These are phyloP conservation scores for Exophiala calicioides DNA, from an alignment of 2,329 filamentous ascomycete species.

Conservation along the genomic window DNA sequence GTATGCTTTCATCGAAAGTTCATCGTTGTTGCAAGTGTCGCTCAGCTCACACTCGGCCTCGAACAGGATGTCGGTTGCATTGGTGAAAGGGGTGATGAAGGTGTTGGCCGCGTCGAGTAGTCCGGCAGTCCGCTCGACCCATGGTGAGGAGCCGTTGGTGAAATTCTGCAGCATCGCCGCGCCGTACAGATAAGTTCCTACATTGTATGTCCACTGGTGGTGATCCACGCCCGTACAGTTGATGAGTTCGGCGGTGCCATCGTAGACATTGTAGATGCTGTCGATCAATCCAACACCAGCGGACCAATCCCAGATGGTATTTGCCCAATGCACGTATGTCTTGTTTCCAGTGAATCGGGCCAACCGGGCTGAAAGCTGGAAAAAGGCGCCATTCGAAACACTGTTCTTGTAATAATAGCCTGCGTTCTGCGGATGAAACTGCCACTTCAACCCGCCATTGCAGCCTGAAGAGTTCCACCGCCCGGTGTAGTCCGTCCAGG, in stretches of 20 bases:
- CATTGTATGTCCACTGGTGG: conserved; percentile 68
- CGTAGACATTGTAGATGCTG: conserved; percentile 63
- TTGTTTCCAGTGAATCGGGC: conserved; percentile 65
- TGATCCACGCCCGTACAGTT: conserved; percentile 64
- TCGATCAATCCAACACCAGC: conserved; percentile 59
- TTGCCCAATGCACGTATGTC: conserved; percentile 65
- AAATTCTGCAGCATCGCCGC: conserved; percentile 51
- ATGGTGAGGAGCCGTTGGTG: conserved; percentile 58
- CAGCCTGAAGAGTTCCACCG: conserved; percentile 71
- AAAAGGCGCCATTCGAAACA: conserved; percentile 78
- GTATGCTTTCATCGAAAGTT: conserved; percentile 71
- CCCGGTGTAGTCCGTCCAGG: conserved; percentile 69
- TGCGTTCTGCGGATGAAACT: conserved; percentile 75
- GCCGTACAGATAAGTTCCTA: conserved; percentile 58
- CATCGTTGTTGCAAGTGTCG: conserved; percentile 66
- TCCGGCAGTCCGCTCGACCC: conserved; percentile 54
- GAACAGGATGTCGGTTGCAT: conserved; percentile 57
- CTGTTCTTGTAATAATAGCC: conserved; percentile 73
- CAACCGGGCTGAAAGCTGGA: conserved; percentile 75
- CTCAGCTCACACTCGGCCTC: conserved; percentile 67
- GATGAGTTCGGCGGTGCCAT: conserved; percentile 56
- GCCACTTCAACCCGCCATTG: conserved; percentile 74
- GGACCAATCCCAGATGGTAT: conserved; percentile 65
- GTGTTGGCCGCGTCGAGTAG: conserved; percentile 53
- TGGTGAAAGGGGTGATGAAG: conserved; percentile 51